phyloP scores from a whole-genome alignment of 352 stramenopile species.

The Pythium plurisporium region DNA sequence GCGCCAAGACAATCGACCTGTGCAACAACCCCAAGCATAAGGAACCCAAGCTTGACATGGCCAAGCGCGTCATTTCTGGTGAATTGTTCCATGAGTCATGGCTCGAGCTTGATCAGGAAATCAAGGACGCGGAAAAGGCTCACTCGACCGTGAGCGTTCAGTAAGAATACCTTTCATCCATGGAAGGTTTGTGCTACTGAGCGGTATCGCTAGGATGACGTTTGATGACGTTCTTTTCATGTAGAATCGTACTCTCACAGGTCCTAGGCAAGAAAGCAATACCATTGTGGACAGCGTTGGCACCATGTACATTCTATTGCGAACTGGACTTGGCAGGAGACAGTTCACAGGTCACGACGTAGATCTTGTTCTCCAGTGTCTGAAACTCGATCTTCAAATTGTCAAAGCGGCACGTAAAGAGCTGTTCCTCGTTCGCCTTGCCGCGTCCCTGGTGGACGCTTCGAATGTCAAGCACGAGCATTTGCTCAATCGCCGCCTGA shows the following conservation, averaged over 20 bases:
- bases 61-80: conserved; percentile 97
- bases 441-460: conserved; percentile 77
- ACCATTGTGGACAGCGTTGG: too few relatives aligned
- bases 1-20: conserved; percentile 99
- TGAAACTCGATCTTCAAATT: conserved; percentile 69
- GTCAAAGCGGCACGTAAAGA: conserved; percentile 76
- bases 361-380: conserved; percentile 62
- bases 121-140: conserved; percentile 71
- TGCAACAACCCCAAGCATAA: conserved; percentile 99
- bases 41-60: conserved; percentile 99
- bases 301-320: background rate
- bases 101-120: conserved; percentile 97
- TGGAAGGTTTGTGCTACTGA: too few relatives aligned
- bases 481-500: conserved; percentile 62
- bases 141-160: background rate
- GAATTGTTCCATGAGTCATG: conserved; percentile 97
- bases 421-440: conserved; percentile 40
- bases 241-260: too few relatives aligned
- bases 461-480: conserved; percentile 80
- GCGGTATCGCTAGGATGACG: too few relatives aligned
- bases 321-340: conserved; percentile 3
- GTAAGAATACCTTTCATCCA: background rate
- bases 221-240: too few relatives aligned
- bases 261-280: too few relatives aligned
- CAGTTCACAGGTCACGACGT: conserved; percentile 51